phyloP scores from a whole-genome alignment of 2,329 filamentous ascomycete species.

The Penicillium sp. region DNA sequence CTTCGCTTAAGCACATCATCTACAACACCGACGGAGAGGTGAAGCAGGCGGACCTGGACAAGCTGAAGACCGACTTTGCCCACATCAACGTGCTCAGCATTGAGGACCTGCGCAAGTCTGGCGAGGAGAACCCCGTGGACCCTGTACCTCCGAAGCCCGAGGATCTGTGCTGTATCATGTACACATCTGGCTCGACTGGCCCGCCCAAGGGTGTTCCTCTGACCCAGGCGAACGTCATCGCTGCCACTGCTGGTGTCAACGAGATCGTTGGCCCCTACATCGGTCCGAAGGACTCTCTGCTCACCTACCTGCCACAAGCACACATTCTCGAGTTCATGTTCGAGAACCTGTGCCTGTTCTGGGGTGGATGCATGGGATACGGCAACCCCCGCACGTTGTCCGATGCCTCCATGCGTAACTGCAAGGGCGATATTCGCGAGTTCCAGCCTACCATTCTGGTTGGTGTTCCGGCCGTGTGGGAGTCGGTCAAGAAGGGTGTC shows the following conservation, averaged over 20 bases:
- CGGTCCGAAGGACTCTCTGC: conserved; percentile 73
- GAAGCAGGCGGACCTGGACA: conserved; percentile 56
- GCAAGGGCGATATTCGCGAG: conserved; percentile 89
- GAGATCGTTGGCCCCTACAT: conserved; percentile 77
- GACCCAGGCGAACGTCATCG: conserved; percentile 76
- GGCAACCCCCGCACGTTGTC: conserved; percentile 87
- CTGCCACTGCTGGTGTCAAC: conserved; percentile 79
- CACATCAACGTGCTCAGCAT: conserved; percentile 58
- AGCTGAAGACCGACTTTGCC: conserved; percentile 55
- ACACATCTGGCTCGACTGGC: conserved; percentile 87
- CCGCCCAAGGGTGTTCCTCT: conserved; percentile 86
- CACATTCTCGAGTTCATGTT: conserved; percentile 97
- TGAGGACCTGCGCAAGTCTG: conserved; percentile 56
- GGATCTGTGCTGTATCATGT: conserved; percentile 79
- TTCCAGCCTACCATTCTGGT: conserved; percentile 87
- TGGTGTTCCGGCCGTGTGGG: conserved; percentile 95
- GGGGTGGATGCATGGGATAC: conserved; percentile 91
- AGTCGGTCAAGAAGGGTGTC: conserved; percentile 95
- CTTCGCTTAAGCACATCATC: conserved; percentile 59
- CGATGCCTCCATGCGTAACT: conserved; percentile 83
- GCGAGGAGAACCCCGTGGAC: conserved; percentile 69
- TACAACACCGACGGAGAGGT: conserved; percentile 59
- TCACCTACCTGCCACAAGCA: conserved; percentile 90
- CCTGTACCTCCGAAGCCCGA: conserved; percentile 71
- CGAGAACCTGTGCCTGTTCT: conserved; percentile 85